Base-by-base conservation (phyloP, 2,329 filamentous ascomycete genomes). In the Ophiostoma quercus region DNA sequence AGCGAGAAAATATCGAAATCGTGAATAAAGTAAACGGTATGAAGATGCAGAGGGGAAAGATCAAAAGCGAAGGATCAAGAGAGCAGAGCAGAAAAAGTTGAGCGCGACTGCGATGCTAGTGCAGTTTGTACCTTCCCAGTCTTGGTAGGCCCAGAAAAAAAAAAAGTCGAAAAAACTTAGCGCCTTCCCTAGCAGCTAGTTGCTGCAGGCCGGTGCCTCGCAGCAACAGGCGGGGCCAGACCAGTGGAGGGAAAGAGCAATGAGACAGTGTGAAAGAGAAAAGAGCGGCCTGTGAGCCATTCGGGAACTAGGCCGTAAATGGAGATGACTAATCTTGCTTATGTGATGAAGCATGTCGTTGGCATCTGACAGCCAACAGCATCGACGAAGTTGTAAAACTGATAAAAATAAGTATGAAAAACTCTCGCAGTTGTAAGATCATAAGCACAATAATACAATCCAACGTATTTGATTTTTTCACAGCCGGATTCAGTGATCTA, bases 101-200 rank as follows among this genome's bases (percentile, higher is more conserved):
- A 41, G n/a, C 69, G 69, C 60, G 69, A 68, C 47, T 34, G 60
- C 22, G 47, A 65, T 66, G 65, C 19, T 66, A 66, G 65, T 66
- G 65, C 65, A 66, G 65, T 25, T 32, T 66, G 63, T 41, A 70
- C 65, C 51, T 54, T 47, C 43, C 41, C 51, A 57, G 51, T 65
- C 19, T 39, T 39, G 8, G 32, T 25, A 22, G 62, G 62, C 34
- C 25, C 39, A 39, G 34, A 51, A 57, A 14, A 47, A 68, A 68
- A 68, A 69, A 72, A 70, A 72, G 29, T 19, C 1, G 34, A 68
- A 69, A 68, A 68, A 67, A 39, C 47, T 68, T 51, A 70, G 68
- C 70, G 67, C 65, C 57, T 67, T 60, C 63, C 41, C 5, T 34
- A 34, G 34, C 34, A 34, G 34, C 66, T 68, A 67, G 43, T 47